A percentile compares a stretch with the other conserved stretches of the same genome.
Evolutionary conservation across 1,139 yeast genomes (phyloP).

Genomic region (Candida labiduridarum): DNA sequence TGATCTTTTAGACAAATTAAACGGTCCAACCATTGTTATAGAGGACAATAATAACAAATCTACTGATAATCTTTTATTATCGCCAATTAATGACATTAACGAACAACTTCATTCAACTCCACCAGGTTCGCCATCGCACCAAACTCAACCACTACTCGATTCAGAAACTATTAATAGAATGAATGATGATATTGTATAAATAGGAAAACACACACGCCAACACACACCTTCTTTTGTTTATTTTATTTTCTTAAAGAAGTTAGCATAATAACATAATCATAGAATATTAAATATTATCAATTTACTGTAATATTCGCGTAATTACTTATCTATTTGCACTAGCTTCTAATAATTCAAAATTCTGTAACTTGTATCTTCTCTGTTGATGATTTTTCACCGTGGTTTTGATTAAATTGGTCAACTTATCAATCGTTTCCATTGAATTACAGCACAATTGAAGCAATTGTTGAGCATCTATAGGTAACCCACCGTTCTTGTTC

Average conservation of each 20-base stretch:
- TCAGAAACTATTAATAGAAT: constrained; percentile 8
- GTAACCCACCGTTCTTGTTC: constrained; percentile 80
- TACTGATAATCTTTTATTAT: constrained; percentile 2
- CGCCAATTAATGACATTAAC: constrained; percentile 4
- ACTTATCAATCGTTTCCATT: constrained; percentile 57
- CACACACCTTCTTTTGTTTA: background rate
- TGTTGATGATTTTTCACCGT: constrained; percentile 59
- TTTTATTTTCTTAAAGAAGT: background rate
- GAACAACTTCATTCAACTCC: constrained; percentile 5
- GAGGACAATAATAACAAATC: constrained; percentile 4
- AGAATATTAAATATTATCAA: background rate
- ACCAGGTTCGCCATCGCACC: constrained; percentile 2
- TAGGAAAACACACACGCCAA: background rate
- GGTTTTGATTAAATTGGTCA: constrained; percentile 66
- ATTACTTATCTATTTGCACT: constrained; percentile 34
- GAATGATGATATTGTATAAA: constrained; percentile 17
- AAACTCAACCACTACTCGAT: constrained; percentile 1
- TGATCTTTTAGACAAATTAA: constrained; percentile 14
- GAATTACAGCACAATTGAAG: constrained; percentile 74
- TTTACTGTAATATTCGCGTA: background rate
- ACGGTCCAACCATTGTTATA: constrained; percentile 6
- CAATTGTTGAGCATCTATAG: constrained; percentile 72
- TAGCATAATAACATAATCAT: background rate
- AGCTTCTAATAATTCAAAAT: constrained; percentile 39
- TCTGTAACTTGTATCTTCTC: constrained; percentile 30